Evolutionary conservation across 345 rosid genomes (phyloP).

Genomic region (Turritis glabra): DNA sequence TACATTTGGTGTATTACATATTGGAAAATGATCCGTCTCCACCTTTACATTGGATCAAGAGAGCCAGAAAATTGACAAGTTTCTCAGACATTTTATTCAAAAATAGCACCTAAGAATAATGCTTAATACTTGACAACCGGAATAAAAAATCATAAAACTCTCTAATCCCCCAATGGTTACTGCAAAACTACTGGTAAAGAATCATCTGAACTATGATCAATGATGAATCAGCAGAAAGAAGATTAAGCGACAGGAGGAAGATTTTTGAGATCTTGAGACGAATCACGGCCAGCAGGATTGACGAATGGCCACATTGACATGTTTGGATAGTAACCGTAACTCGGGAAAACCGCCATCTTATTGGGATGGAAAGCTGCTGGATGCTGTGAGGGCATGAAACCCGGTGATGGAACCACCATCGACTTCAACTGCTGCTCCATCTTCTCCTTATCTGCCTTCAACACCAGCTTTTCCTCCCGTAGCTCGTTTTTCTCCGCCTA

Average conservation of each 20-base stretch:
- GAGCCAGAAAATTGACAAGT: background rate
- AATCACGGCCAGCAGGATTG: slow-evolving; percentile 67
- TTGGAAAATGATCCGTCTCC: background rate
- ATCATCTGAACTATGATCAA: slow-evolving; percentile 17
- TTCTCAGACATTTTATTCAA: slow-evolving; percentile 25
- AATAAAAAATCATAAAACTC: background rate
- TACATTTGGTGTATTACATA: background rate
- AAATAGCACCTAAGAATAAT: slow-evolving; percentile 14
- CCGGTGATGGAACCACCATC: slow-evolving; percentile 51
- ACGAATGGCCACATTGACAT: slow-evolving; percentile 88
- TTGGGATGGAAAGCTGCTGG: slow-evolving; percentile 63
- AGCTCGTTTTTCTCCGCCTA: slow-evolving; percentile 93
- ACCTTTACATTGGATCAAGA: background rate
- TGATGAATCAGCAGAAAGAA: background rate
- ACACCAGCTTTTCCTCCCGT: slow-evolving; percentile 73
- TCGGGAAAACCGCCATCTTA: slow-evolving; percentile 62
- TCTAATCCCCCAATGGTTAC: slow-evolving; percentile 15
- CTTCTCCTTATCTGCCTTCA: slow-evolving; percentile 80
- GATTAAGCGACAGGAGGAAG: slow-evolving; percentile 75
- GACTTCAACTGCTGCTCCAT: slow-evolving; percentile 73
- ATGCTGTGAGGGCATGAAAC: slow-evolving; percentile 47
- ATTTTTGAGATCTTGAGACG: slow-evolving; percentile 80
- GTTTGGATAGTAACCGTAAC: slow-evolving; percentile 57
- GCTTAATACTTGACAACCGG: background rate
- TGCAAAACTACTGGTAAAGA: slow-evolving; percentile 25